These are phyloP conservation scores for Saccharomycopsis synnaedendra DNA, from an alignment of 805 yeast genomes.

Conservation along the genomic window DNA sequence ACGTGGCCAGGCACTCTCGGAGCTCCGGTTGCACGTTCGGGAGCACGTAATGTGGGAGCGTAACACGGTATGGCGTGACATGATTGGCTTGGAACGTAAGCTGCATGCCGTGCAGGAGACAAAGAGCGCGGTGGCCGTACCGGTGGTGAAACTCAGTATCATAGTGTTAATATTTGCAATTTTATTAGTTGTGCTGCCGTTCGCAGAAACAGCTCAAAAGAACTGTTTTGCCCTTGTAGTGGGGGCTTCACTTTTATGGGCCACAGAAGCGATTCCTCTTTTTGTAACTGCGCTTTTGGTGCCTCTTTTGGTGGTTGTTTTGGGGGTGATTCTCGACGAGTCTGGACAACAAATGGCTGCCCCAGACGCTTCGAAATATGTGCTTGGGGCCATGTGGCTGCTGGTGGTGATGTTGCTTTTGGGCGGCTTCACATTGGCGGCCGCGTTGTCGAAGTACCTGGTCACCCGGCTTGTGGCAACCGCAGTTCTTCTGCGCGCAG, in stretches of 20 bases:
- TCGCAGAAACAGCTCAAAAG: conserved; percentile 43
- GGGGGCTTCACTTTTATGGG: conserved; percentile 84
- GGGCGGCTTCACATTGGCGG: conserved; percentile 94
- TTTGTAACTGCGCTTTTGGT: conserved; percentile 80
- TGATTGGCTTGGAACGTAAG: conserved; percentile 83
- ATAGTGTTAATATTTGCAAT: background rate
- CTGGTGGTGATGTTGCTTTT: conserved; percentile 80
- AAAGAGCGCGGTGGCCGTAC: background rate
- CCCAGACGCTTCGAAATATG: conserved; percentile 57
- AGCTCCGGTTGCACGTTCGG: conserved; percentile 41
- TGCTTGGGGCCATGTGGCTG: conserved; percentile 87
- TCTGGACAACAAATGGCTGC: conserved; percentile 44
- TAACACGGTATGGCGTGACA: conserved; percentile 95
- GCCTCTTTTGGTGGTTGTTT: conserved; percentile 68
- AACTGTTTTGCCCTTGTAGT: conserved; percentile 79
- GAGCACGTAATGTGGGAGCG: conserved; percentile 97
- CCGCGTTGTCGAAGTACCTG: conserved; percentile 84
- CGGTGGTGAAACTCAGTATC: background rate
- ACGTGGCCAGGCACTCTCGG: conserved; percentile 32
- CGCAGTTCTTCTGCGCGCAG: conserved; percentile 68
- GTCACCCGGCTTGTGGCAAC: conserved; percentile 82
- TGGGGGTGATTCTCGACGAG: conserved; percentile 51
- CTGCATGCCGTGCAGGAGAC: conserved; percentile 55
- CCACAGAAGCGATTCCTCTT: conserved; percentile 87
- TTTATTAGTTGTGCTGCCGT: conserved; percentile 17